Evolutionary conservation across 805 yeast genomes (phyloP).

Genomic region (Wickerhamiella sergipiensis): DNA sequence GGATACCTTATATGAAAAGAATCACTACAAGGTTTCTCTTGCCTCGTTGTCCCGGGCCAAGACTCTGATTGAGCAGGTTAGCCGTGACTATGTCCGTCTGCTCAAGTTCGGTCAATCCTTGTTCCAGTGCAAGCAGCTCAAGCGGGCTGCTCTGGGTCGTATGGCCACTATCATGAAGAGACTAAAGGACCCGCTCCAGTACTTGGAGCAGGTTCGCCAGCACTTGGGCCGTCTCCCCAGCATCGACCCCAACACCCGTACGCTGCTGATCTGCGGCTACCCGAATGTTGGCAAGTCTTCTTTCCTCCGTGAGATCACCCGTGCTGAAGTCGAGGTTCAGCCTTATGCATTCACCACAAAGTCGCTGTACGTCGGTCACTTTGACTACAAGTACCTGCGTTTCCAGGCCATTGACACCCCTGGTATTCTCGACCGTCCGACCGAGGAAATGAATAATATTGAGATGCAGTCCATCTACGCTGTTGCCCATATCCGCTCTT

Average conservation of each 20-base stretch:
- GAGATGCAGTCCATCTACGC: slow-evolving; percentile 99
- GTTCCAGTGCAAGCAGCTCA: slow-evolving; percentile 96
- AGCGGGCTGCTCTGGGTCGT: slow-evolving; percentile 97
- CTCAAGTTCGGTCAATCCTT: slow-evolving; percentile 95
- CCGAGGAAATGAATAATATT: slow-evolving; percentile 98
- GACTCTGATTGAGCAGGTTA: slow-evolving; percentile 85
- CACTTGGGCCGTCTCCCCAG: slow-evolving; percentile 97
- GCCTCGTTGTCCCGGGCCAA: slow-evolving; percentile 93
- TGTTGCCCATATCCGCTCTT: slow-evolving; percentile 93
- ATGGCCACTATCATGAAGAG: slow-evolving; percentile 98
- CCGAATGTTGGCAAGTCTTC: slow-evolving; percentile 99
- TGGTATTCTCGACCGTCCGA: slow-evolving; percentile 95
- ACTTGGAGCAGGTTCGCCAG: slow-evolving; percentile 97
- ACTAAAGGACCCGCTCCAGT: slow-evolving; percentile 81
- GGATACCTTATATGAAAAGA: slow-evolving; percentile 96
- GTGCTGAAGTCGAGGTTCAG: slow-evolving; percentile 98
- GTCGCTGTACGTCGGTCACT: slow-evolving; percentile 94
- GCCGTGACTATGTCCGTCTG: slow-evolving; percentile 88
- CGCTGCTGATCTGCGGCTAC: slow-evolving; percentile 92
- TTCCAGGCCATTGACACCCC: slow-evolving; percentile 99
- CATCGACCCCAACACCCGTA: slow-evolving; percentile 97
- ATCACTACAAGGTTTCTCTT: slow-evolving; percentile 91
- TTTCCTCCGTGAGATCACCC: slow-evolving; percentile 81
- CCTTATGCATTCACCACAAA: slow-evolving; percentile 99
- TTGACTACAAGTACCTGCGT: slow-evolving; percentile 92